These are phyloP conservation scores for Epithele typhae DNA, from an alignment of 768 basidiomycete species.

Conservation along the genomic window DNA sequence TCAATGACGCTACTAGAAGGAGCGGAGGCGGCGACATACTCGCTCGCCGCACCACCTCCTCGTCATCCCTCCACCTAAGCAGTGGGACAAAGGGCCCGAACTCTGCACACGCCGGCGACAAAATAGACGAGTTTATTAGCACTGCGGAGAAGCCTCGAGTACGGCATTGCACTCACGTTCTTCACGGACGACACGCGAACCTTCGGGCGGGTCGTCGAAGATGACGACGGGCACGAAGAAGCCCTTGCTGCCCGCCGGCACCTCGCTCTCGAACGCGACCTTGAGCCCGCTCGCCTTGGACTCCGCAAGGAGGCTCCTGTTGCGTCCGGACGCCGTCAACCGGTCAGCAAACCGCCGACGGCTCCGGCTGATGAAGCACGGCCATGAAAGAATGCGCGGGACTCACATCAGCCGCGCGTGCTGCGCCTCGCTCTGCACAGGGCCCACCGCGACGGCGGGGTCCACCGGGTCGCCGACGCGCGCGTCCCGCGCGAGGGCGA, in stretches of 20 bases:
- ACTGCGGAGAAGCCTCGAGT: no score
- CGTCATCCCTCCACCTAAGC: constrained; percentile 9
- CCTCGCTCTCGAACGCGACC: constrained; percentile 1
- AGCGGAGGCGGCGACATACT: no score
- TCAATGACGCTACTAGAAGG: no score
- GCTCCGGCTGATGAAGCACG: no score
- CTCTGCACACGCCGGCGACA: neutral
- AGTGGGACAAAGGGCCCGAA: constrained; percentile 9
- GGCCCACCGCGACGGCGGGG: neutral
- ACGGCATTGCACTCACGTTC: constrained; percentile 6
- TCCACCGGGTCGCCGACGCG: constrained; percentile 1
- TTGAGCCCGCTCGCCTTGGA: constrained; percentile 8
- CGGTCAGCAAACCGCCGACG: no score
- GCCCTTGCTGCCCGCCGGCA: neutral
- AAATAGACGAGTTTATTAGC: no score
- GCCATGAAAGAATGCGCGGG: neutral
- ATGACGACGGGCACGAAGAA: constrained; percentile 7
- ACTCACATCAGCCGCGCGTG: constrained; percentile 3
- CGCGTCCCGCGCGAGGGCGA: neutral
- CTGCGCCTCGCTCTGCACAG: constrained; percentile 3
- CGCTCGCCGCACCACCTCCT: constrained; percentile 3
- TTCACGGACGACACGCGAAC: constrained; percentile 7
- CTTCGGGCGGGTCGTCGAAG: constrained; percentile 11
- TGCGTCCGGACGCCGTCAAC: no score
- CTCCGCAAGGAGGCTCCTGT: constrained; percentile 2